phyloP scores from a whole-genome alignment of 2,329 filamentous ascomycete species.

The Aphanocladium album region DNA sequence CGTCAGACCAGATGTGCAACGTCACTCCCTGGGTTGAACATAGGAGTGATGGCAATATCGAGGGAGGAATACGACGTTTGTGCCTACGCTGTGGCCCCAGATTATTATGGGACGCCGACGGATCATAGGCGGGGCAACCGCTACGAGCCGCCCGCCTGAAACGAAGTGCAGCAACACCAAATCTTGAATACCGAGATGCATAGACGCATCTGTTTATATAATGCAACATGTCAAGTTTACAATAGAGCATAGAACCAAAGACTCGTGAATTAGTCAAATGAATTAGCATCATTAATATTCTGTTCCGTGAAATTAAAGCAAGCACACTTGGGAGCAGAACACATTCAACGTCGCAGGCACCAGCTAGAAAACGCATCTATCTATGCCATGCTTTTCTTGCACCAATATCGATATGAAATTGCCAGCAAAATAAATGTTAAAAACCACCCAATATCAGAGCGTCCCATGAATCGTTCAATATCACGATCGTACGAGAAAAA shows the following conservation, averaged over 20 bases:
- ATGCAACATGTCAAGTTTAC: too few relatives aligned
- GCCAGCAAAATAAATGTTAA: conserved; percentile 17
- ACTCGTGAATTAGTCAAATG: neutral
- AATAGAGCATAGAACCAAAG: too few relatives aligned
- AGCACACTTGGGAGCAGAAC: conserved; percentile 2
- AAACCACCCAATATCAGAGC: conserved; percentile 10
- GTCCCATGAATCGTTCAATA: neutral
- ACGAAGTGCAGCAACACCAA: neutral
- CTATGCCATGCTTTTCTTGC: conserved; percentile 7
- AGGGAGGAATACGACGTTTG: neutral
- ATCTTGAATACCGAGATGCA: neutral
- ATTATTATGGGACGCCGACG: conserved; percentile 10
- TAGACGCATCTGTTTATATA: too few relatives aligned
- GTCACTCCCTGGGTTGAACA: neutral
- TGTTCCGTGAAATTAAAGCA: conserved; percentile 5
- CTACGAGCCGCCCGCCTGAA: neutral
- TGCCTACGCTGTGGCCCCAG: conserved; percentile 1
- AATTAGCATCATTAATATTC: conserved; percentile 7
- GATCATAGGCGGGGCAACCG: conserved; percentile 14
- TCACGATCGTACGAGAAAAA: neutral
- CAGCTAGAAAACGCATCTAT: conserved; percentile 1
- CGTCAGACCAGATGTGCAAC: neutral
- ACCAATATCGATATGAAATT: conserved; percentile 12
- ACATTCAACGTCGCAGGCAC: conserved; percentile 3
- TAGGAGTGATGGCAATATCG: conserved; percentile 3